Percentiles rank a stretch among this genome's conserved stretches.
Conservation (phyloP, 805 yeast species). For the Yamadazyma ubonensis region DNA sequence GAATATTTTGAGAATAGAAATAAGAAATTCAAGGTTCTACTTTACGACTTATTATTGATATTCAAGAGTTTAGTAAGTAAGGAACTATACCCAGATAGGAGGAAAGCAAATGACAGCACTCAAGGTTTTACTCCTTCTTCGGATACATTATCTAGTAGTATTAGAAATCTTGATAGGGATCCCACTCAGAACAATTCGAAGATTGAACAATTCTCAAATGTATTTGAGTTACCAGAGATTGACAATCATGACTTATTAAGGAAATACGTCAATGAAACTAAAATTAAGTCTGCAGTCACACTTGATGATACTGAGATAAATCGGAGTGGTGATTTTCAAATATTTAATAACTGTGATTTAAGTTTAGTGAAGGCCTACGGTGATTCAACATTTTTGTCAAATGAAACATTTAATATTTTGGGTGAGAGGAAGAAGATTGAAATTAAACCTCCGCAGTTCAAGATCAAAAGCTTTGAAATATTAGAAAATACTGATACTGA, state of each 20-base stretch:
- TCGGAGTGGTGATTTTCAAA: constrained; percentile 31
- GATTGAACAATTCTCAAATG: constrained; percentile 4
- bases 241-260: constrained; percentile 8
- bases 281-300: constrained; percentile 20
- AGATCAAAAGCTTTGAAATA: constrained; percentile 36
- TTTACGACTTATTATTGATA: constrained; percentile 59
- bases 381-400: constrained; percentile 7
- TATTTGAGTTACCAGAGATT: constrained; percentile 12
- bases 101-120: neutral
- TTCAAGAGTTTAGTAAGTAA: constrained; percentile 41
- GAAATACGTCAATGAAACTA: constrained; percentile 8
- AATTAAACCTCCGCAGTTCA: constrained; percentile 18
- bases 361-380: constrained; percentile 17
- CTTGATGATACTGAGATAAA: constrained; percentile 34
- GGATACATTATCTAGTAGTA: neutral
- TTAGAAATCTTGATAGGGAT: neutral
- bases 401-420: constrained; percentile 14
- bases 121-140: neutral
- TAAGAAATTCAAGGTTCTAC: constrained; percentile 52
- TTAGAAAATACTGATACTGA: constrained; percentile 32
- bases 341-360: constrained; percentile 28
- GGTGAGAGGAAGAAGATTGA: constrained; percentile 8
- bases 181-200: neutral
- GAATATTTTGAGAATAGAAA: constrained; percentile 34
- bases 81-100: constrained; percentile 2